phyloP scores from a whole-genome alignment of 176 grass and related monocot species.

The Rhynchospora pubera region DNA sequence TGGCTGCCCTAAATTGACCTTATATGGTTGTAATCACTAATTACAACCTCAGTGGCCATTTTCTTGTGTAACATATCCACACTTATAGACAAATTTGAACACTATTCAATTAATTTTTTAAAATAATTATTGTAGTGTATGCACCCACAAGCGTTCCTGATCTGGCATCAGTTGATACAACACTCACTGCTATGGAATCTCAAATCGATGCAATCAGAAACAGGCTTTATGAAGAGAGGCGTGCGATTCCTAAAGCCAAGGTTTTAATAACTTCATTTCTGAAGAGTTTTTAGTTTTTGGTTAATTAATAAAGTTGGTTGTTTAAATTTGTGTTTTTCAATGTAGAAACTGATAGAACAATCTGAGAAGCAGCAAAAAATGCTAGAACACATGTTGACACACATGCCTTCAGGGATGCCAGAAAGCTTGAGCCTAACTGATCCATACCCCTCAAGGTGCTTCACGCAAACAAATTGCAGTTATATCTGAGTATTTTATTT shows the following conservation, averaged over 20 bases:
- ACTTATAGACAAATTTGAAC: background rate
- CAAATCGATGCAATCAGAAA: conserved; percentile 56
- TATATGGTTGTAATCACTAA: too few relatives aligned
- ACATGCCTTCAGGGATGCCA: conserved; percentile 54
- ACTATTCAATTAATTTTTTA: background rate
- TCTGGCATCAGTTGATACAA: conserved; percentile 47
- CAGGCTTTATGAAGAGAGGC: conserved; percentile 64
- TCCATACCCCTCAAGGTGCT: conserved; percentile 37
- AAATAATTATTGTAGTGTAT: conserved; percentile 39
- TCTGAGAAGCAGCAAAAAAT: conserved; percentile 61
- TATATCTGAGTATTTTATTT: background rate
- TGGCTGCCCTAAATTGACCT: background rate
- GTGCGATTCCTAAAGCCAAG: conserved; percentile 88
- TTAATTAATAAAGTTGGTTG: background rate
- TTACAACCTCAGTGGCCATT: too few relatives aligned
- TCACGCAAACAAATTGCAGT: background rate
- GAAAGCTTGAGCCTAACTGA: conserved; percentile 27
- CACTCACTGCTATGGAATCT: conserved; percentile 69
- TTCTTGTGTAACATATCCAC: background rate
- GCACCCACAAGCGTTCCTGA: conserved; percentile 49
- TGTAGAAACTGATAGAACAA: conserved; percentile 57
- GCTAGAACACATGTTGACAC: conserved; percentile 71
- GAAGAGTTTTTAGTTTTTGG: background rate
- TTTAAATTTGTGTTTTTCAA: background rate
- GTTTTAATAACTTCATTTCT: conserved; percentile 19